phyloP scores from a whole-genome alignment of 2,329 filamentous ascomycete genomes.

The Chrysoporthe deuterocubensis region DNA sequence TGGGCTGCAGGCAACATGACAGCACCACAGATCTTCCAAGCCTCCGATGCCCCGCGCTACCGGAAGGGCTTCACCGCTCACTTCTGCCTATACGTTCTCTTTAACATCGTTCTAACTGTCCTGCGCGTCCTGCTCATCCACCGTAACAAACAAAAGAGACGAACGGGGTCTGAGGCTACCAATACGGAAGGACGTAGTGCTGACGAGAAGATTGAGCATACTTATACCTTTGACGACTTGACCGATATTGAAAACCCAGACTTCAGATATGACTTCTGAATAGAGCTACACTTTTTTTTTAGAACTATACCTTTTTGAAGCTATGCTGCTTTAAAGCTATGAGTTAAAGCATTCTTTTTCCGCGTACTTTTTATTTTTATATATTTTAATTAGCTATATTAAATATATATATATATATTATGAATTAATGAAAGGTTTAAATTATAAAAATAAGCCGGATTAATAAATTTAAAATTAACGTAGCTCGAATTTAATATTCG shows the following conservation, averaged over 20 bases:
- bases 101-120: constrained; percentile 37
- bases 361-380: too few species aligned
- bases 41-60: constrained; percentile 29
- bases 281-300: constrained; percentile 37
- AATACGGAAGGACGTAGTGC: constrained; percentile 30
- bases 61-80: constrained; percentile 41
- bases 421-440: too few species aligned
- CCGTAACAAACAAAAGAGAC: neutral
- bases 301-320: too few species aligned
- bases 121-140: constrained; percentile 24
- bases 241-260: constrained; percentile 31
- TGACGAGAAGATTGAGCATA: constrained; percentile 29
- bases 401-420: too few species aligned
- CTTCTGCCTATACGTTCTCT: constrained; percentile 41
- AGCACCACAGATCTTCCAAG: constrained; percentile 41
- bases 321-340: too few species aligned
- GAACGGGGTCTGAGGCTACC: neutral
- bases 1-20: constrained; percentile 49
- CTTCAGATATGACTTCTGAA: constrained; percentile 25
- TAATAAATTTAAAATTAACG: too few species aligned
- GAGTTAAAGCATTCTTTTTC: too few species aligned
- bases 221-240: constrained; percentile 30
- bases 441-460: too few species aligned
- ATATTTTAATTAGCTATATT: too few species aligned
- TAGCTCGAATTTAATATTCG: too few species aligned